A percentile compares a stretch with the other conserved stretches of the same genome.
Evolutionary conservation across 805 yeast species (phyloP).

Genomic region (Sugiyamaella marilandica): DNA sequence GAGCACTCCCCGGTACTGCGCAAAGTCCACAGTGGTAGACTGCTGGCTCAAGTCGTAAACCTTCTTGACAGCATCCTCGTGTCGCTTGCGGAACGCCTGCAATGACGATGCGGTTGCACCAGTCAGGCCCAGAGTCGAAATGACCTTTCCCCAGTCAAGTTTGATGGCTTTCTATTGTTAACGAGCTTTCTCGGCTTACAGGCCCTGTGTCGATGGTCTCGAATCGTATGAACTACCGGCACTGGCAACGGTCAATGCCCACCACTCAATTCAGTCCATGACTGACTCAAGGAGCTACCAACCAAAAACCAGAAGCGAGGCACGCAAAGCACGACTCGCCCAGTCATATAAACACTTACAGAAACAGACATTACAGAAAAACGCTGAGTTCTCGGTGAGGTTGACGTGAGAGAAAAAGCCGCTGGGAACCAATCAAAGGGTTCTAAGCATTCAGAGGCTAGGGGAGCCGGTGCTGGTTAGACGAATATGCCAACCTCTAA

Average conservation of each 20-base stretch:
- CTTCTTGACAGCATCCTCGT: slow-evolving; percentile 92
- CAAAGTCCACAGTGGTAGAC: slow-evolving; percentile 74
- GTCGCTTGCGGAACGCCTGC: slow-evolving; percentile 94
- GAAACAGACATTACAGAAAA: not conserved
- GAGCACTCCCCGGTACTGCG: slow-evolving; percentile 70
- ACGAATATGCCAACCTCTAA: not conserved
- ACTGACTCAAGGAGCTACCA: too few species aligned
- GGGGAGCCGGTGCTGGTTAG: not conserved
- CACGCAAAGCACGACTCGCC: too few species aligned
- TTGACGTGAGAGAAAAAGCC: slow-evolving; percentile 3
- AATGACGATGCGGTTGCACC: slow-evolving; percentile 87
- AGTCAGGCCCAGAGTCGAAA: slow-evolving; percentile 81
- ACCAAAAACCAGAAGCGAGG: too few species aligned
- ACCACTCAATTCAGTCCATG: too few species aligned
- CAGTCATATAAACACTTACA: not conserved
- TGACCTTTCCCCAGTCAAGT: slow-evolving; percentile 92
- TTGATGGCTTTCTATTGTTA: slow-evolving; percentile 49
- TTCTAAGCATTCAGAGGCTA: not conserved
- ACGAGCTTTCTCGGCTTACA: not conserved
- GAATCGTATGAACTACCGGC: too few species aligned
- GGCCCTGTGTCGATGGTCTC: too few species aligned
- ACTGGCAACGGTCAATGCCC: too few species aligned
- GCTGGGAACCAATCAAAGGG: not conserved
- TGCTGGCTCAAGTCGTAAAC: slow-evolving; percentile 66
- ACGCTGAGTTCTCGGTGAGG: not conserved